A percentile compares a stretch with the other conserved stretches of the same genome.
Conservation (phyloP, 176 grass and related monocot genomes). For the Phragmites australis region DNA sequence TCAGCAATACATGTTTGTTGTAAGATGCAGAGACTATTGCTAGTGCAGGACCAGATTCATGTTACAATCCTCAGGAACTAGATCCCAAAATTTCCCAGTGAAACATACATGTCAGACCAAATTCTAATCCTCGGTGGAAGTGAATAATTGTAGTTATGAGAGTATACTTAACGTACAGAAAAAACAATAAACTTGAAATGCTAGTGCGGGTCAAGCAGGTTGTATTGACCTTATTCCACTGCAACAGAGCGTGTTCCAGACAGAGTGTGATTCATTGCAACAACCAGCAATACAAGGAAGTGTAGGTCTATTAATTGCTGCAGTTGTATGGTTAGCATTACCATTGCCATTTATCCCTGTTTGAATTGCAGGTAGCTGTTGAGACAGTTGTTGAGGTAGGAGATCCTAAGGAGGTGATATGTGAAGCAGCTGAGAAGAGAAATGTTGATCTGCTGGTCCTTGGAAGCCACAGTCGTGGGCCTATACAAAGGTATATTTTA, state of each 20-base stretch:
- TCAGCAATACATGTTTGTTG: too few species aligned
- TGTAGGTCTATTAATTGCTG: neutral
- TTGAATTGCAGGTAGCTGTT: constrained; percentile 40
- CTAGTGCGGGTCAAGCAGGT: neutral
- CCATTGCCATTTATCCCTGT: neutral
- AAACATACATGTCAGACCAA: neutral
- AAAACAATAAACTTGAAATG: neutral
- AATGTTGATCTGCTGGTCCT: constrained; percentile 66
- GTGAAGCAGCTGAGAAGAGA: constrained; percentile 51
- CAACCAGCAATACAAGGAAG: neutral
- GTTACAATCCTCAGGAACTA: neutral
- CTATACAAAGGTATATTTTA: constrained; percentile 54
- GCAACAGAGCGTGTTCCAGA: neutral
- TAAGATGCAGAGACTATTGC: neutral
- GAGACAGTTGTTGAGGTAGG: constrained; percentile 61
- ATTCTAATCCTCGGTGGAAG: neutral
- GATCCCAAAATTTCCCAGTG: neutral
- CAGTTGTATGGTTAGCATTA: neutral
- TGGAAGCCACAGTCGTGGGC: constrained; percentile 65
- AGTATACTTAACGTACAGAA: neutral
- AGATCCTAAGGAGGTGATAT: constrained; percentile 75
- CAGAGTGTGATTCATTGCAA: neutral
- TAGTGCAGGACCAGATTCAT: too few species aligned
- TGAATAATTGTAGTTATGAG: neutral
- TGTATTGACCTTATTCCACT: neutral